Conservation (phyloP, 139 green algal species). For the Volvox reticuliferus region DNA sequence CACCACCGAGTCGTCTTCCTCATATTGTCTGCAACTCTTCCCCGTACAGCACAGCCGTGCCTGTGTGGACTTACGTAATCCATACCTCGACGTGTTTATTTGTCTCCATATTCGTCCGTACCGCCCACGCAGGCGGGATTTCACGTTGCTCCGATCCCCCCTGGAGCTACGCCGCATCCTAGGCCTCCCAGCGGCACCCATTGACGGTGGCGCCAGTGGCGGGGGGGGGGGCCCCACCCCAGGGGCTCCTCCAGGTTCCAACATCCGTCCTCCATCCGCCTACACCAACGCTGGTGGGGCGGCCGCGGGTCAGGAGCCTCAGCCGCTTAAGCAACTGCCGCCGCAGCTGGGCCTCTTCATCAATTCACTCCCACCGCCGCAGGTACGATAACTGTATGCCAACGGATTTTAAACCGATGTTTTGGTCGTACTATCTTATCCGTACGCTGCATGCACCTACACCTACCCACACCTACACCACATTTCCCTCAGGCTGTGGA, state of each 20-base stretch:
- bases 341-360: slow-evolving; percentile 68
- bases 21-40: not conserved
- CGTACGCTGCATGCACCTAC: no score
- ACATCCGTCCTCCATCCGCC: slow-evolving; percentile 11
- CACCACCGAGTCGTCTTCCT: not conserved
- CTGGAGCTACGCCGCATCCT: slow-evolving; percentile 25
- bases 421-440: no score
- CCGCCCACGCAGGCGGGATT: slow-evolving; percentile 21
- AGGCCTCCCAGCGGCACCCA: not conserved
- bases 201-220: not conserved
- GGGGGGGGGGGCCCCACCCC: not conserved
- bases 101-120: not conserved
- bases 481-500: slow-evolving; percentile 15
- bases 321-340: slow-evolving; percentile 60
- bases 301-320: not conserved
- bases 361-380: slow-evolving; percentile 60
- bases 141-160: not conserved
- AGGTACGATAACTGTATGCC: slow-evolving; percentile 1
- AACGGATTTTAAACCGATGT: no score
- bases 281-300: slow-evolving; percentile 23
- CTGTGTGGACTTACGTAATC: not conserved
- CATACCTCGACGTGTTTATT: not conserved
- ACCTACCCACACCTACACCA: no score
- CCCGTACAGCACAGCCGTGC: not conserved
- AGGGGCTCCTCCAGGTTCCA: slow-evolving; percentile 24